Evolutionary conservation across 345 rosid genomes (phyloP), one percentile per base, ranked within the genome.

Genomic region (Citrus sp.): DNA sequence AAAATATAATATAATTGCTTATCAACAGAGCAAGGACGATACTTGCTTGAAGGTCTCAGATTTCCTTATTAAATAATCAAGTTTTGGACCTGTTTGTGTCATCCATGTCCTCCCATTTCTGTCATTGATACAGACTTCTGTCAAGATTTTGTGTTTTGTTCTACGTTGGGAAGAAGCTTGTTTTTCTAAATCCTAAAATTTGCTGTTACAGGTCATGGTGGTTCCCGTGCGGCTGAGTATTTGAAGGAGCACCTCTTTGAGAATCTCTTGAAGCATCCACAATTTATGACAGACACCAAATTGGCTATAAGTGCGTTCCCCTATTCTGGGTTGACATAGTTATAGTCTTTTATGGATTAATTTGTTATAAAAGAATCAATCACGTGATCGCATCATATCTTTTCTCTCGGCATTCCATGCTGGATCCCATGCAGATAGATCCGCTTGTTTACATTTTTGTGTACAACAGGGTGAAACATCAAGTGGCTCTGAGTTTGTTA

Each of bases 181-280:
- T n/a, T 30, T 63, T 77, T 28, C 7, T n/a, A 70, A 67, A 16
- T 27, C 9, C 46, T 42, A 19, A 59, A 10, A 58, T 64, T 34
- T 82, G 66, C 71, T 22, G 61, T 86, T 77, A 28, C 92, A 97
- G 99, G 99, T 78, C 99, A 97, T 87, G 99, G 99, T 76, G 99
- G 99, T 78, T 93, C 98, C 78, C 98, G 92, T 64, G 99, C 99
- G 77, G 98, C 98, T 70, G 96, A 94, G 85, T 94, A 88, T 87
- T 85, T 97, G 84, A 97, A 94, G 89, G 87, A 88, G 79, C 97
- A 94, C 84, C 92, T 97, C 73, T 94, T 97, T 90, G 91, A 89
- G 82, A 97, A 97, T 87, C 92, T 94, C 70, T 76, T 87, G 91
- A 92, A 90, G 84, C 98, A 93, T 86, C 97, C 98, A 6, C 91